Evolutionary conservation across 805 yeast genomes (phyloP), one percentile per base, ranked within the genome.

Genomic region (Cyberlindnera maritima): DNA sequence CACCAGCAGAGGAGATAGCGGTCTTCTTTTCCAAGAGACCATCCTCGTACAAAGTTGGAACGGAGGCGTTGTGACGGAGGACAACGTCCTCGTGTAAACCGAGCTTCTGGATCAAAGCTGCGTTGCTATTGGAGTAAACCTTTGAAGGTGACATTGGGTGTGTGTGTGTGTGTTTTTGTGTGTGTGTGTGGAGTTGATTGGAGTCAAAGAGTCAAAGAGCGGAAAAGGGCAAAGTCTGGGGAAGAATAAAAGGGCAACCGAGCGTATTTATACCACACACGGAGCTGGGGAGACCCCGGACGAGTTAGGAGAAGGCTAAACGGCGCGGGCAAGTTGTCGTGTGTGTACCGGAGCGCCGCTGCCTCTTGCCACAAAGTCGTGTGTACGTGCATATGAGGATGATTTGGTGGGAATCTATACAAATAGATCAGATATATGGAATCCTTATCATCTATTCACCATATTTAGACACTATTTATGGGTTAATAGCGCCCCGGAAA

Each of bases 21-120:
- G 97, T 91, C 49, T 96, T 91, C 62, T 80, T 81, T 73, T 92
- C 99, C 56, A 79, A 73, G 52, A 92, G 76, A 53, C 95, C 98
- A 66, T 94, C 99, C 69, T 92, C 98, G 74, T 92, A 94, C 52
- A 92, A 76, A 38, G 88, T 80, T 56, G 98, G 96, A 26, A 91
- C 87, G 35, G 97, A 85, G 42, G 98, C 90, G 67, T 94, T 92
- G 76, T 92, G 96, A 65, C 89, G 86, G 56, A 86, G 80, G 20
- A 71, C 64, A 17, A 84, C 84, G 37, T 83, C 91, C 36, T 76
- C 76, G 56, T 76, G 75, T 51, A 86, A 74, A 34, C 75, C 76
- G 40, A 79, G 60, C 45, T 65, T 53, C 41, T 57, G 47, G 41
- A 59, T 55, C 38, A 61, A 41, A 17, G 55, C 53, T 28, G 60